Percentiles rank a stretch among this genome's conserved stretches.
These are phyloP conservation scores for Coniochaeta ligniaria DNA, from an alignment of 2,329 filamentous ascomycete genomes.

Conservation along the genomic window DNA sequence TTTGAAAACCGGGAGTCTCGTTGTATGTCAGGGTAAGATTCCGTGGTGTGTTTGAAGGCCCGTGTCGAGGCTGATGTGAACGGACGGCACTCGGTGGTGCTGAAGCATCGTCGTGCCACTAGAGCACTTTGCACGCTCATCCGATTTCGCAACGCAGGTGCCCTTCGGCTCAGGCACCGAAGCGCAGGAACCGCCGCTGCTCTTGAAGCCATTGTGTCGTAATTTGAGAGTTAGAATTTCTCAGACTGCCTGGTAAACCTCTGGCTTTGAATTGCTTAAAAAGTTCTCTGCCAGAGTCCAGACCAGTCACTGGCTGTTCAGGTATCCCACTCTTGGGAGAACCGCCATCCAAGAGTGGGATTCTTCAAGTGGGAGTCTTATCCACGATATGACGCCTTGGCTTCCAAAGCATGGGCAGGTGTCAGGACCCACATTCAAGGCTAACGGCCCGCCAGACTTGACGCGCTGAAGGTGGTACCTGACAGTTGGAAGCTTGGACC, in stretches of 20 bases:
- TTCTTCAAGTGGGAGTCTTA: no score
- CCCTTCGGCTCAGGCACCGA: neutral
- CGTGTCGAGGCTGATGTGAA: neutral
- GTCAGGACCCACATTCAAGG: neutral
- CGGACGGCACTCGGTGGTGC: neutral
- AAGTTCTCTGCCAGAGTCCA: neutral
- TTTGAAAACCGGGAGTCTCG: conserved; percentile 68
- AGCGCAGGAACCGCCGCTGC: neutral
- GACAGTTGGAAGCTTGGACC: neutral
- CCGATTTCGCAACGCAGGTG: neutral
- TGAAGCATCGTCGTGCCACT: neutral
- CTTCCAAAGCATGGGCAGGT: neutral
- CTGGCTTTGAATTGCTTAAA: neutral
- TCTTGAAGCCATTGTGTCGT: neutral
- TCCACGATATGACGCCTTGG: neutral
- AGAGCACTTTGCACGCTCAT: neutral
- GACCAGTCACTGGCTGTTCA: neutral
- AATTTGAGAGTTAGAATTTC: neutral
- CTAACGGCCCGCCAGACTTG: neutral
- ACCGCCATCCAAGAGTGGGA: no score
- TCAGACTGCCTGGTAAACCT: neutral
- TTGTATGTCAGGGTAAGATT: conserved; percentile 78
- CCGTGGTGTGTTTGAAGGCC: conserved; percentile 64
- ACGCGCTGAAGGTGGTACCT: neutral
- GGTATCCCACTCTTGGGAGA: no score